Evolutionary conservation across 2,329 filamentous ascomycete genomes (phyloP).

Genomic region (Beauveria australis): DNA sequence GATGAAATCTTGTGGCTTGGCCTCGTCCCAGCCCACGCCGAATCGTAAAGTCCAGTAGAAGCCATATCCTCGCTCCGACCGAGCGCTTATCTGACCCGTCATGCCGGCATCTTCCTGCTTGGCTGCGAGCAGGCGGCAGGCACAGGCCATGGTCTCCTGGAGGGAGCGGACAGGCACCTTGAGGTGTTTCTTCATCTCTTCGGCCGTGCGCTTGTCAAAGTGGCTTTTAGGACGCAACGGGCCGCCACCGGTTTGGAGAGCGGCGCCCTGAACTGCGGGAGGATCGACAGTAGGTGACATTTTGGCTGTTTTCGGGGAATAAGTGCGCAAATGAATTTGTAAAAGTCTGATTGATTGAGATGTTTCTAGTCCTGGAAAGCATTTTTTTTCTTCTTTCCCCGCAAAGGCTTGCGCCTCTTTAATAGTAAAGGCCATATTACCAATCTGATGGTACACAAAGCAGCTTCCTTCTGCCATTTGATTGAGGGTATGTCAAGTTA

Average conservation of each 20-base stretch:
- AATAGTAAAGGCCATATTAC: not conserved
- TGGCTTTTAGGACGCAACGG: constrained; percentile 5
- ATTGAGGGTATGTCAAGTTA: not conserved
- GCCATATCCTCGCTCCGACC: constrained; percentile 4
- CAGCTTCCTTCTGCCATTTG: not conserved
- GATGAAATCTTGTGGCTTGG: constrained; percentile 8
- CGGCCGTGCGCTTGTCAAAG: constrained; percentile 6
- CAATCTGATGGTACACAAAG: not conserved
- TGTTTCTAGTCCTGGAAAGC: not conserved
- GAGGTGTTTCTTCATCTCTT: constrained; percentile 9
- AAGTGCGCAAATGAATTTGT: not conserved
- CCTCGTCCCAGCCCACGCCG: constrained; percentile 9
- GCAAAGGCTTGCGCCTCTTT: not conserved
- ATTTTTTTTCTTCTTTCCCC: not conserved
- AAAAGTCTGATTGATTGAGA: not conserved
- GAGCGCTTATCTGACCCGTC: constrained; percentile 4
- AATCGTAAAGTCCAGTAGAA: constrained; percentile 10
- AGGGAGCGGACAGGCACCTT: not conserved
- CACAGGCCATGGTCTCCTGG: constrained; percentile 7
- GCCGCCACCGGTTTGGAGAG: not conserved
- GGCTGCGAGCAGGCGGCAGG: constrained; percentile 1
- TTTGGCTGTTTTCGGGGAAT: not conserved
- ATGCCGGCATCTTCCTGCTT: constrained; percentile 10
- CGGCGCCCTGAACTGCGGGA: not conserved
- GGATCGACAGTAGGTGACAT: not conserved